phyloP scores from a whole-genome alignment of 257 asterid species.

The Salvia hispanica region DNA sequence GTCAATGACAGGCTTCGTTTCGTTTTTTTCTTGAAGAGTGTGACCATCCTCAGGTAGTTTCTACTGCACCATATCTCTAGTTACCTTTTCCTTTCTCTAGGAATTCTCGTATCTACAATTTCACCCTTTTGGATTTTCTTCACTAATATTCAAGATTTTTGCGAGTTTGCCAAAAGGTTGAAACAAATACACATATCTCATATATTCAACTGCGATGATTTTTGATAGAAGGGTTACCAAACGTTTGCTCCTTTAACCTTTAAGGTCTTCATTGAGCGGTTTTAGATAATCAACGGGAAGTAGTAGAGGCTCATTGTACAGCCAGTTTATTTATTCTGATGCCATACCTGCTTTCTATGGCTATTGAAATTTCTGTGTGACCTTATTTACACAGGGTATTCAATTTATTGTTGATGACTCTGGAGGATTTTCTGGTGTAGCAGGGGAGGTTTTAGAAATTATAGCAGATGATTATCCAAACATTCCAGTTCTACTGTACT shows the following conservation, averaged over 20 bases:
- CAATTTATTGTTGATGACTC: conserved; percentile 80
- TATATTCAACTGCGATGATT: neutral
- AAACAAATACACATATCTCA: neutral
- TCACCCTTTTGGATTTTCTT: conserved; percentile 22
- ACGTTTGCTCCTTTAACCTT: neutral
- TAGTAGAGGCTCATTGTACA: neutral
- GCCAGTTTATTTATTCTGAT: conserved; percentile 6
- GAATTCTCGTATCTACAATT: neutral
- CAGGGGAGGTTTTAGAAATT: conserved; percentile 76
- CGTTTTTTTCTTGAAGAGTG: conserved; percentile 91
- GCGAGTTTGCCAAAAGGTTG: too few relatives aligned
- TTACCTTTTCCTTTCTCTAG: conserved; percentile 15
- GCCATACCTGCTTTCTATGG: conserved; percentile 4
- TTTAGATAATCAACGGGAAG: neutral
- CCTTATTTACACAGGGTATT: conserved; percentile 59
- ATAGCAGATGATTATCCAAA: conserved; percentile 91
- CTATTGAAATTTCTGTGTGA: conserved; percentile 5
- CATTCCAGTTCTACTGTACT: conserved; percentile 75
- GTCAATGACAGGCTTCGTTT: conserved; percentile 87
- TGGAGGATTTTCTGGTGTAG: conserved; percentile 91
- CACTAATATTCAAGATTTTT: neutral
- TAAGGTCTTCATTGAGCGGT: neutral
- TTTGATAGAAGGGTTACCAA: neutral
- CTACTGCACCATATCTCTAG: neutral
- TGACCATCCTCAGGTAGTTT: conserved; percentile 87